These are phyloP conservation scores for Acer saccharum DNA, from an alignment of 345 rosid genomes.

Conservation along the genomic window DNA sequence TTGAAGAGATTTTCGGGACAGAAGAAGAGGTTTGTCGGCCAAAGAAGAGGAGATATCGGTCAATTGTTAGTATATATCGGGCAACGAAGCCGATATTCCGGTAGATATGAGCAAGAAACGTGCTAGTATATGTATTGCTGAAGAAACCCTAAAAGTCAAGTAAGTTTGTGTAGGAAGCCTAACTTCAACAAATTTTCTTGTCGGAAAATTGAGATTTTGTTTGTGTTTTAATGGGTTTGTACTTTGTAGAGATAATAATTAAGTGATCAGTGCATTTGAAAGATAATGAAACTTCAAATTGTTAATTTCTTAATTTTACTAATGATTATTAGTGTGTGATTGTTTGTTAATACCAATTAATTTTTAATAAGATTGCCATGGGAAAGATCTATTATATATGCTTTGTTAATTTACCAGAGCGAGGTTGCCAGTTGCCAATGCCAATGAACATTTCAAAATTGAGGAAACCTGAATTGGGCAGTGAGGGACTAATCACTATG, in stretches of 20 bases:
- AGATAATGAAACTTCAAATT: too few relatives aligned
- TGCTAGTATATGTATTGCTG: neutral
- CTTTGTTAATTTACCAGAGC: neutral
- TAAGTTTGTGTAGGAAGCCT: neutral
- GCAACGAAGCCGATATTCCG: constrained; percentile 12
- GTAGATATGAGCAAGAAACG: neutral
- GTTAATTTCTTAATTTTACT: too few relatives aligned
- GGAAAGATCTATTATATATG: neutral
- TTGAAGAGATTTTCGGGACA: constrained; percentile 42
- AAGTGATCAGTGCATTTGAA: too few relatives aligned
- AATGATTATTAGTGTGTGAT: too few relatives aligned
- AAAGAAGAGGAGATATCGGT: constrained; percentile 35
- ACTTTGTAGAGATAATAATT: neutral
- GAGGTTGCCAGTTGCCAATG: too few relatives aligned
- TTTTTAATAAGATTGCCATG: neutral
- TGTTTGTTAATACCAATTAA: too few relatives aligned
- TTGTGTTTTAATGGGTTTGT: neutral
- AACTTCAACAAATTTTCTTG: neutral
- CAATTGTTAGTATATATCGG: constrained; percentile 35
- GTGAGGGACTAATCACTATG: neutral
- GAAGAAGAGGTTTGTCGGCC: constrained; percentile 28
- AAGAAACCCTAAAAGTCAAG: constrained; percentile 2
- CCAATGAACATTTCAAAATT: neutral
- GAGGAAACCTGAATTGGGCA: neutral
- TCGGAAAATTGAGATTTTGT: neutral